Evolutionary conservation across 306 rosid species (phyloP).

Genomic region (Cicer cuneatum): DNA sequence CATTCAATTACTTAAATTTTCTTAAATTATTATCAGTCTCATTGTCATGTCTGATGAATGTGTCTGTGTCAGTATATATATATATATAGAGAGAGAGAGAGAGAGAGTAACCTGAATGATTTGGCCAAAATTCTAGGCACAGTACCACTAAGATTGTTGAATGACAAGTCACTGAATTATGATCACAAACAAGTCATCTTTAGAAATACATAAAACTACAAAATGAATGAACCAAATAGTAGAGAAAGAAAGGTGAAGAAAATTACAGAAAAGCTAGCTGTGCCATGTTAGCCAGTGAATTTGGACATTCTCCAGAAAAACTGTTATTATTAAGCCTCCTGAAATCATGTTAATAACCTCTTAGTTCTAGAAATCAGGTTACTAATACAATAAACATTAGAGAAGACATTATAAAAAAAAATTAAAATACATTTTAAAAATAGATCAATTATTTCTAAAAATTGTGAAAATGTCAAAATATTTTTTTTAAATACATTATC

Average conservation of each 20-base stretch:
- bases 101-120: constrained; percentile 75
- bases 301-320: constrained; percentile 71
- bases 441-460: too few relatives aligned
- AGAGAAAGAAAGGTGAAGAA: constrained; percentile 39
- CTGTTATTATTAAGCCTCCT: constrained; percentile 97
- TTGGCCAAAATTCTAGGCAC: constrained; percentile 84
- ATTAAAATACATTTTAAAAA: too few relatives aligned
- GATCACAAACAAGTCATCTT: constrained; percentile 33
- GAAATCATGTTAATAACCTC: constrained; percentile 43
- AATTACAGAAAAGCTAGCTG: constrained; percentile 83
- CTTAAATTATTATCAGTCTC: not conserved
- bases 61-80: not conserved
- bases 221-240: constrained; percentile 21
- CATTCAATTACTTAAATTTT: not conserved
- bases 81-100: constrained; percentile 26
- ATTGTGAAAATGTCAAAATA: too few relatives aligned
- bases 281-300: constrained; percentile 81
- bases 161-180: constrained; percentile 79
- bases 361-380: constrained; percentile 37
- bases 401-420: too few relatives aligned
- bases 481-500: too few relatives aligned
- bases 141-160: constrained; percentile 79
- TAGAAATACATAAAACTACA: constrained; percentile 2
- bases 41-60: not conserved
- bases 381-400: too few relatives aligned